Percentiles rank a stretch among this genome's conserved stretches.
phyloP scores from a whole-genome alignment of 2,329 filamentous ascomycete species.

The Stylonectria norvegica region DNA sequence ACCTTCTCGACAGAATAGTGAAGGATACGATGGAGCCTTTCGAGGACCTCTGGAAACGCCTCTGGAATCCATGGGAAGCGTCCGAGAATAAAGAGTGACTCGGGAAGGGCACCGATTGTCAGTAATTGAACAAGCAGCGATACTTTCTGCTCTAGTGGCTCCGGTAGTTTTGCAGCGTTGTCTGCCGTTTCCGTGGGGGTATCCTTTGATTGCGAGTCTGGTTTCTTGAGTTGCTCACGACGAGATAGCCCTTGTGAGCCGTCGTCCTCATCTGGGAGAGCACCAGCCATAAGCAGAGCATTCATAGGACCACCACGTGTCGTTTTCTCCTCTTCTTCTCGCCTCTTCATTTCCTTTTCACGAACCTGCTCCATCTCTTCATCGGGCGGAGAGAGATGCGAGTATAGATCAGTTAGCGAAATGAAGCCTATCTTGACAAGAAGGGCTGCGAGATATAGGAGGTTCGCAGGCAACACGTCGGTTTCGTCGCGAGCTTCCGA shows the following conservation, averaged over 20 bases:
- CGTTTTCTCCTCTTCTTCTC: slow-evolving; percentile 72
- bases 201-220: slow-evolving; percentile 51
- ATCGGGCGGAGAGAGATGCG: slow-evolving; percentile 84
- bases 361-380: slow-evolving; percentile 75
- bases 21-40: slow-evolving; percentile 78
- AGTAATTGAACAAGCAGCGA: slow-evolving; percentile 79
- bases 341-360: slow-evolving; percentile 67
- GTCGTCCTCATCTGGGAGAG: slow-evolving; percentile 64
- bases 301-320: slow-evolving; percentile 72
- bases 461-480: slow-evolving; percentile 83
- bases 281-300: slow-evolving; percentile 81
- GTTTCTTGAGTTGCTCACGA: slow-evolving; percentile 52
- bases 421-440: slow-evolving; percentile 98
- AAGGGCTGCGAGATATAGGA: slow-evolving; percentile 86
- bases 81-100: slow-evolving; percentile 87
- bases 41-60: slow-evolving; percentile 74
- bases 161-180: slow-evolving; percentile 55
- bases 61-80: slow-evolving; percentile 92
- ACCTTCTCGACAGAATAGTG: slow-evolving; percentile 79
- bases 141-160: slow-evolving; percentile 85
- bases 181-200: slow-evolving; percentile 40
- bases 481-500: slow-evolving; percentile 70
- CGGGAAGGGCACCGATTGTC: slow-evolving; percentile 86
- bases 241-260: slow-evolving; percentile 51
- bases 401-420: slow-evolving; percentile 84